Base-by-base conservation (phyloP, 192 early-diverging fungal genomes). In the Umbelopsis sp. region DNA sequence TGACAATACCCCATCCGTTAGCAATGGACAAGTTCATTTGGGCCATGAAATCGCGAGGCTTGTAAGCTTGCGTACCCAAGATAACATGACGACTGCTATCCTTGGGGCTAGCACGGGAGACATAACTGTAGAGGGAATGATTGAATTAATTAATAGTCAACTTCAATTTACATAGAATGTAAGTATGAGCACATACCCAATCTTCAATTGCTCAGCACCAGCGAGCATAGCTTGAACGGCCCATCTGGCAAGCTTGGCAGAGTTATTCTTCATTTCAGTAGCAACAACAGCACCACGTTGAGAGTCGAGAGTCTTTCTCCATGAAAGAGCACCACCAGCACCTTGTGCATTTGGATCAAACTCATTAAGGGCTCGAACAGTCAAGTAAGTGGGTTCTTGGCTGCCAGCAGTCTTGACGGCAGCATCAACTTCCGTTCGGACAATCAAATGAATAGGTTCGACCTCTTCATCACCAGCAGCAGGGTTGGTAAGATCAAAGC, bases 181-280 rank as follows among this genome's bases (percentile, higher is more conserved):
- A 38, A 31, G 21, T 24, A 26, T 10, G 1, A 72, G 85, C 79
- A 21, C 47, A 73, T 84, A 85, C 52, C 97, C 97, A 45, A 99
- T 78, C 77, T 95, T 94, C 76, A 99, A 72, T 80, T 95, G 91
- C 51, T 96, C 93, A 26, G 90, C 93, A n/a, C 91, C 95, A 36
- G 95, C 84, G 66, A 99, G 84, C 26, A 98, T 79, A 43, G 87
- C 89, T 83, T 99, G 96, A 65, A 94, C 86, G n/a, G 95, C 92
- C 97, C 97, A 99, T 66, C 94, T 87, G 25, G 95, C 90, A 32
- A 99, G 86, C 78, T 97, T 97, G 83, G 92, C 91, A 70, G 89
- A 87, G 87, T 99, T 98, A 85, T 98, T 99, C 85, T 94, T 96
- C 87, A 97, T 95, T 77, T 98, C 97, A 31, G 94, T 95, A 0